Evolutionary conservation across 257 asterid species (phyloP).

Genomic region (Dorcoceras hygrometricum): DNA sequence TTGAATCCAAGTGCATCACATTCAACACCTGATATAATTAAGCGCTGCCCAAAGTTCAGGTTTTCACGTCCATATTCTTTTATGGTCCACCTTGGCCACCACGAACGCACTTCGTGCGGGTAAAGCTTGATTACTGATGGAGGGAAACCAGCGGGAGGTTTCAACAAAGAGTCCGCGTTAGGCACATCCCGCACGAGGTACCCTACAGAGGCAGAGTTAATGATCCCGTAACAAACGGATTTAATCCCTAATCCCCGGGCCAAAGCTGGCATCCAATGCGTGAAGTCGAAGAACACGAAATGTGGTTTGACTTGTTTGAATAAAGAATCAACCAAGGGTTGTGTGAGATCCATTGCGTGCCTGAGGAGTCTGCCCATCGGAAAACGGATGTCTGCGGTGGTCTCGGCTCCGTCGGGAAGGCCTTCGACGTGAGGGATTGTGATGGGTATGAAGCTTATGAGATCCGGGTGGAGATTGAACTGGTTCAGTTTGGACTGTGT

Average conservation of each 20-base stretch:
- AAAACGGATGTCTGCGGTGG: conserved; percentile 43
- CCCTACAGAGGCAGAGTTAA: conserved; percentile 35
- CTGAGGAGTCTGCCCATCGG: conserved; percentile 24
- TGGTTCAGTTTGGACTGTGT: conserved; percentile 18
- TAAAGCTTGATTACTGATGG: conserved; percentile 25
- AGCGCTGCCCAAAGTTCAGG: conserved; percentile 20
- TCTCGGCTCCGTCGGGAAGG: conserved; percentile 45
- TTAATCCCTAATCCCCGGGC: conserved; percentile 34
- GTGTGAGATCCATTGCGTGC: conserved; percentile 47
- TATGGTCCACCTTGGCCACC: not conserved
- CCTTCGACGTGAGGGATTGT: conserved; percentile 45
- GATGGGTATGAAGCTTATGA: conserved; percentile 36
- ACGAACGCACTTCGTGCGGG: conserved; percentile 6
- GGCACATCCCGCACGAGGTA: conserved; percentile 23
- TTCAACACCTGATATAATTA: conserved; percentile 18
- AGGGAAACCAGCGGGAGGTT: conserved; percentile 33
- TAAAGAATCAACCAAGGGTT: conserved; percentile 29
- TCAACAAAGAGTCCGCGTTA: not conserved
- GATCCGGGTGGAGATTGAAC: conserved; percentile 37
- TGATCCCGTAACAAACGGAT: conserved; percentile 32
- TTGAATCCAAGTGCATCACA: conserved; percentile 42
- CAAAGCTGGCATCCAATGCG: conserved; percentile 48
- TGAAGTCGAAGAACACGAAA: conserved; percentile 43
- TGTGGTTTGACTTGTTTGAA: conserved; percentile 36
- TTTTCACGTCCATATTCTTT: conserved; percentile 17